These are phyloP conservation scores for Blastocystis sp. DNA, from an alignment of 352 stramenopile genomes.

Conservation along the genomic window DNA sequence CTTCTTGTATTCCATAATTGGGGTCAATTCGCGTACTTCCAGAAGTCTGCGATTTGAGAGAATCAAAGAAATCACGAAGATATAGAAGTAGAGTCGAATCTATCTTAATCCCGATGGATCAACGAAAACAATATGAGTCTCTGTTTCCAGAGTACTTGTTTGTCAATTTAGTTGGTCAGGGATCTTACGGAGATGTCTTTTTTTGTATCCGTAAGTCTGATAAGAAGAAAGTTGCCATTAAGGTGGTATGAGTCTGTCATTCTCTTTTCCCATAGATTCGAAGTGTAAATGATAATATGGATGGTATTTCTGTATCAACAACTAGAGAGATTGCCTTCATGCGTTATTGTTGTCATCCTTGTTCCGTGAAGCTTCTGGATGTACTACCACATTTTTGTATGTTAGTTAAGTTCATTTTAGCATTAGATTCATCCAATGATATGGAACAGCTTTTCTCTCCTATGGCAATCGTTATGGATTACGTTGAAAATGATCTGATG, in stretches of 20 bases:
- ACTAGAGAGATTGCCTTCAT: constrained; percentile 18
- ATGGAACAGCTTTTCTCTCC: neutral
- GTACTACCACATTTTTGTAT: neutral
- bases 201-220: constrained; percentile 5
- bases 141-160: constrained; percentile 35
- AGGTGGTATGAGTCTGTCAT: neutral
- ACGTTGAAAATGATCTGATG: constrained; percentile 69
- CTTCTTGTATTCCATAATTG: neutral
- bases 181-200: constrained; percentile 49
- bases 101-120: neutral
- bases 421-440: neutral
- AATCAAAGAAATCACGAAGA: too few relatives aligned
- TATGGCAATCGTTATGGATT: constrained; percentile 46
- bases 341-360: constrained; percentile 26
- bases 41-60: too few relatives aligned
- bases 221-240: constrained; percentile 4
- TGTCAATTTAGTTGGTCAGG: neutral
- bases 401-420: neutral
- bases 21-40: too few relatives aligned
- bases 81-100: too few relatives aligned
- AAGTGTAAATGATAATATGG: neutral
- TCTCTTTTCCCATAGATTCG: constrained; percentile 14
- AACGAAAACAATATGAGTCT: neutral
- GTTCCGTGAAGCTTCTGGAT: neutral
- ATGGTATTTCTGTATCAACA: constrained; percentile 2